Evolutionary conservation across 345 rosid genomes (phyloP).

Genomic region (Populus euphratica): DNA sequence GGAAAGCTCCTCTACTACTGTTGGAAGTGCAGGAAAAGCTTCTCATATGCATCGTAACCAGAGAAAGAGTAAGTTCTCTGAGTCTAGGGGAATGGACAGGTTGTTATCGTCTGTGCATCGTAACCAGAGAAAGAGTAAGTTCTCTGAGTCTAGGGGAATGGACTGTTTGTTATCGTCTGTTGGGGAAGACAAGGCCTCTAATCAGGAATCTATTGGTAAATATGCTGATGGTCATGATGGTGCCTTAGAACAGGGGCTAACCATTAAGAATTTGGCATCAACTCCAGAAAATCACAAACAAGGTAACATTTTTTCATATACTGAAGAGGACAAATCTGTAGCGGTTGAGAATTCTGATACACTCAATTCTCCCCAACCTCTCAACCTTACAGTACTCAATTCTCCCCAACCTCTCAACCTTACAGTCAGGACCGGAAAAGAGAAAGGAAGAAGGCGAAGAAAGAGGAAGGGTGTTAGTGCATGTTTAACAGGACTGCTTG

Average conservation of each 20-base stretch:
- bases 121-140: slow-evolving; percentile 20
- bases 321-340: slow-evolving; percentile 20
- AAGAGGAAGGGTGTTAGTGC: slow-evolving; percentile 60
- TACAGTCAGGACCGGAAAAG: slow-evolving; percentile 54
- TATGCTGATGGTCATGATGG: slow-evolving; percentile 19
- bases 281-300: slow-evolving; percentile 17
- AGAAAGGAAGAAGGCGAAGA: slow-evolving; percentile 66
- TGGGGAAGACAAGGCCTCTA: slow-evolving; percentile 32
- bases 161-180: slow-evolving; percentile 39
- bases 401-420: slow-evolving; percentile 48
- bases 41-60: slow-evolving; percentile 27
- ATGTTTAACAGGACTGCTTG: slow-evolving; percentile 36
- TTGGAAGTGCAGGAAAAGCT: slow-evolving; percentile 37
- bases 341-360: slow-evolving; percentile 24
- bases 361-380: slow-evolving; percentile 40
- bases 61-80: slow-evolving; percentile 24
- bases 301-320: neutral
- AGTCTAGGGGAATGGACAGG: slow-evolving; percentile 40
- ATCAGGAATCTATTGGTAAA: slow-evolving; percentile 20
- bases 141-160: slow-evolving; percentile 38
- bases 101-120: slow-evolving; percentile 30
- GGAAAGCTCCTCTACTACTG: slow-evolving; percentile 26
- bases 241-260: slow-evolving; percentile 3
- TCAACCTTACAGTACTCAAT: slow-evolving; percentile 49
- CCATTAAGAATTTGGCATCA: slow-evolving; percentile 17